Evolutionary conservation across 129 eudicot genomes (phyloP), one percentile per base, ranked within the genome.

Genomic region (Gnaphalium uliginosum): DNA sequence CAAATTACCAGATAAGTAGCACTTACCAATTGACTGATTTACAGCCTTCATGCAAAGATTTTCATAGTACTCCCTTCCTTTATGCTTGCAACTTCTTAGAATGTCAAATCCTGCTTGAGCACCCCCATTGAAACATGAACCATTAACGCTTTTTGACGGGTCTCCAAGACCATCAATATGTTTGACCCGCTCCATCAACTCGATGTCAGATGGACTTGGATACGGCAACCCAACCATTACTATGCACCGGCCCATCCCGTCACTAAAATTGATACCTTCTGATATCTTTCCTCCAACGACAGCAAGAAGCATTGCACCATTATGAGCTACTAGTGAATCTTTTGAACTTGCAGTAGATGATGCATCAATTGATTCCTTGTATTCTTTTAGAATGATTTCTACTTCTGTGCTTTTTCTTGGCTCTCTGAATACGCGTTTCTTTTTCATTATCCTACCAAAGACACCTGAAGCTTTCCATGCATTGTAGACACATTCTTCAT

Each of bases 21-120:
- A 80, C 93, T 68, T 56, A 90, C 97, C 98, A 23, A 94, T 82
- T 15, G 97, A 94, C 81, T 94, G 98, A 87, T 94, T 94, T 27
- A 94, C 97, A 59, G 96, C 93, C 72, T 94, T 94, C 93, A 94
- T 88, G 92, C 98, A 94, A 81, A 94, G 96, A 89, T 94, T 94
- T 81, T 94, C 97, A 18, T 94, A 94, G 72, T 94, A 94, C 72
- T 90, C 97, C 72, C 83, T 90, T 81, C 98, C 97, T 84, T 90
- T 88, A 60, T 84, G 88, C 74, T 87, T 90, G 71, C 98, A 94
- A 56, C 96, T 86, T 84, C 83, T 79, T 73, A 94, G 71, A 77
- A 90, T 79, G 32, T 90, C 96, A 63, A 94, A 85, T 41, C 98
- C 98, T 6, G 89, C 71, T 71, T 88, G 88, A 73, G 69, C 81